Conservation (phyloP, 371 early-diverging fungal genomes). For the Mucor ambiguus region DNA sequence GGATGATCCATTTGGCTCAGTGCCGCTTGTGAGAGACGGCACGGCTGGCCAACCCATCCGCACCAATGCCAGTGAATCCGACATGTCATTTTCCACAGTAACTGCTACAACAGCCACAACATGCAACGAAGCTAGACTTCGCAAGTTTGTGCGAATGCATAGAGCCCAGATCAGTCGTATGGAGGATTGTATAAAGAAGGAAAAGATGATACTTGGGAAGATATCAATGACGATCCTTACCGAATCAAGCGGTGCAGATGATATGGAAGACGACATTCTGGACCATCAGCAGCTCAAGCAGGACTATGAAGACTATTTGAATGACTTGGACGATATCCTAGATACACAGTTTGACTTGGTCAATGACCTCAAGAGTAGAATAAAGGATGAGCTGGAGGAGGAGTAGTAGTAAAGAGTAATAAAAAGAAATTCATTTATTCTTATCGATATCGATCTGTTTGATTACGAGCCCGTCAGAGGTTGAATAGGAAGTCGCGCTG, state of each 20-base stretch:
- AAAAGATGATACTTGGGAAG: slow-evolving; percentile 78
- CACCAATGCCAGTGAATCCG: not conserved
- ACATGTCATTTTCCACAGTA: not conserved
- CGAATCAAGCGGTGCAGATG: slow-evolving; percentile 29
- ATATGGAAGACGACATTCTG: slow-evolving; percentile 17
- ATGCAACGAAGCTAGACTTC: not conserved
- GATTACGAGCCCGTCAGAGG: slow-evolving; percentile 4
- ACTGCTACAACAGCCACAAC: not conserved
- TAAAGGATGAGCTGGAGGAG: slow-evolving; percentile 3
- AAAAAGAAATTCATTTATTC: not conserved
- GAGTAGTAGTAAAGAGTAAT: not conserved
- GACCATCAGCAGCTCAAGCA: slow-evolving; percentile 31
- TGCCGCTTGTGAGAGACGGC: not conserved
- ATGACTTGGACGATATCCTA: slow-evolving; percentile 54
- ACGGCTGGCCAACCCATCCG: not conserved
- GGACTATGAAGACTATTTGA: slow-evolving; percentile 49
- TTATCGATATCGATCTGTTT: not conserved
- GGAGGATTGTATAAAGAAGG: slow-evolving; percentile 74
- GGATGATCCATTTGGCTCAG: slow-evolving; percentile 14
- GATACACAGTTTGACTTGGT: slow-evolving; percentile 34
- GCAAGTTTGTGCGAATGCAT: slow-evolving; percentile 70
- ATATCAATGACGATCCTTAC: slow-evolving; percentile 56
- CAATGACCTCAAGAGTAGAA: slow-evolving; percentile 7
- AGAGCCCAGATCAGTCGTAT: slow-evolving; percentile 77
- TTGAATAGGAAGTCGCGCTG: not conserved